Evolutionary conservation across 192 early-diverging fungal species (phyloP), one percentile per base, ranked within the genome.

Genomic region (Hyaloraphidium curvatum): DNA sequence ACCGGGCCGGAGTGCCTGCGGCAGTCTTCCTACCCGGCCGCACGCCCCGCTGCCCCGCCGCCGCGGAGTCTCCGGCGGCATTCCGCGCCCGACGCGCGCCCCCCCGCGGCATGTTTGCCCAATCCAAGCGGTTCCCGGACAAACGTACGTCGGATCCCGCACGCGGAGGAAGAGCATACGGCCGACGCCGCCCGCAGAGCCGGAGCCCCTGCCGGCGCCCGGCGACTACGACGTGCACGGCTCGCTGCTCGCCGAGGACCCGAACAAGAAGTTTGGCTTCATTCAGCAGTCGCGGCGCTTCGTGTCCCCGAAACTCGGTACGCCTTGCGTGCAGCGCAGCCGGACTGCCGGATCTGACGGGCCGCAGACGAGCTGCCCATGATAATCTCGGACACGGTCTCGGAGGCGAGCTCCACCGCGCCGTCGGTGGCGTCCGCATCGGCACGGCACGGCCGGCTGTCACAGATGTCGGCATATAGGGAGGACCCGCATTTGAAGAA

Each of bases 221-320:
- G 43, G 43, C 19, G 5, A 14, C 25, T 48, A 48, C 43, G 25
- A 48, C 23, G 14, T 48, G 17, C 43, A 14, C 7, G 5, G 17
- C 9, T 48, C 43, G 23, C 43, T 48, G 7, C 43, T 48, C 43
- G 25, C 14, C 23, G 43, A 48, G 17, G 43, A 48, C 43, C 43
- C 43, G 23, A 25, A 14, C 7, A 48, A 48, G 43, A 14, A 48
- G 17, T 48, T 22, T 48, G 43, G 43, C 14, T 48, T 48, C 19
- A 14, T 48, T 19, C 17, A 25, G 7, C 14, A 48, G 23, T 21
- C 14, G 7, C 14, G 23, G 19, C 43, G 43, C 9, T 48, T 48
- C 25, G 23, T 21, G 11, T 14, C 14, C 11, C 43, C 11, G 5
- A 48, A 48, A 48, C 17, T 14, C 25, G 43, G 7, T 14, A 14